Evolutionary conservation across 352 stramenopile genomes (phyloP).

Genomic region (Phytophthora pinifolia): DNA sequence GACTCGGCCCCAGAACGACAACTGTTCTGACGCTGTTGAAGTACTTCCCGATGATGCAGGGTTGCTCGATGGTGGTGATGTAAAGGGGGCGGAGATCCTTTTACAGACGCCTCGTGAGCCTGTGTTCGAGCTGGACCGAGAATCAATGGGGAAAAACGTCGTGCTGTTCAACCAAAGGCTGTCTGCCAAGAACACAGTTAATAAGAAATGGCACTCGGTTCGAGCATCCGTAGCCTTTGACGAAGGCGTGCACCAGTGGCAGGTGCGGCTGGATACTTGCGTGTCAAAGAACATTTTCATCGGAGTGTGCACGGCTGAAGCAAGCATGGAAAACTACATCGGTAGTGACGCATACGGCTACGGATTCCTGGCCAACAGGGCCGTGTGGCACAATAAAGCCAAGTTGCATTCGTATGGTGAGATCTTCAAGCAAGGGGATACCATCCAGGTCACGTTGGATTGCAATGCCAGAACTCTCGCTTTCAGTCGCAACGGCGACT

Average conservation of each 20-base stretch:
- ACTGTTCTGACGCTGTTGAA: not conserved
- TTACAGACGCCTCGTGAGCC: conserved; percentile 62
- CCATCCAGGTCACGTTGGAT: conserved; percentile 84
- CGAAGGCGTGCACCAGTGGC: conserved; percentile 84
- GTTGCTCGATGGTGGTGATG: not conserved
- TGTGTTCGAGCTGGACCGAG: conserved; percentile 69
- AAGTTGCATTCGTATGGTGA: conserved; percentile 90
- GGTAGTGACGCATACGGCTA: conserved; percentile 88
- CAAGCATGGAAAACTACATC: conserved; percentile 88
- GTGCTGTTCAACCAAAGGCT: conserved; percentile 71
- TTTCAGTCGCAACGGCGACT: conserved; percentile 87
- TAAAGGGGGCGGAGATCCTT: conserved; percentile 15
- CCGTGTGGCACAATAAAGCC: conserved; percentile 92
- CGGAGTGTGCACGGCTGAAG: conserved; percentile 70
- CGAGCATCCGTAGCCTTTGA: conserved; percentile 68
- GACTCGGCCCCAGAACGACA: conserved; percentile 8
- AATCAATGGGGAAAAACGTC: conserved; percentile 75
- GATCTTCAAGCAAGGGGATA: conserved; percentile 90
- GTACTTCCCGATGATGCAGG: not conserved
- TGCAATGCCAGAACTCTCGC: conserved; percentile 78
- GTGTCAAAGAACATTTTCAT: conserved; percentile 94
- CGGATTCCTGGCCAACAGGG: conserved; percentile 91
- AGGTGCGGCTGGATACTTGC: conserved; percentile 86
- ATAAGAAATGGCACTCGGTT: conserved; percentile 92
- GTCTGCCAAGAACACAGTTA: conserved; percentile 79